These are phyloP conservation scores for Stellera chamaejasme DNA, from an alignment of 345 rosid species.

Conservation along the genomic window DNA sequence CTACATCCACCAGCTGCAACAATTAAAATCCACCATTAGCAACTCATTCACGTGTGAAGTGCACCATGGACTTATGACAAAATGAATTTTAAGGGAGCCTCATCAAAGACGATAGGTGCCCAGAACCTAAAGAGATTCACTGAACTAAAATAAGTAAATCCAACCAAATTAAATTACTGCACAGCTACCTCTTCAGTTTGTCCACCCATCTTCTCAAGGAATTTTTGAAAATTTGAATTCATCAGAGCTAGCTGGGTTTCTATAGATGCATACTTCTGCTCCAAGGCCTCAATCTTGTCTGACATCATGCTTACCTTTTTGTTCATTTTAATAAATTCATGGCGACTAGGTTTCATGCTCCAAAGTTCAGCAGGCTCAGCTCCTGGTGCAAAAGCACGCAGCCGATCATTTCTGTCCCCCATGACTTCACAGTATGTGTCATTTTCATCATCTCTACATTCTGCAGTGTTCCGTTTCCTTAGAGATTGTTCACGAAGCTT, in stretches of 20 bases:
- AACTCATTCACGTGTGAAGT: no score
- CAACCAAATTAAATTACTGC: no score
- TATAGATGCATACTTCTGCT: slow-evolving; percentile 21
- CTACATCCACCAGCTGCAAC: no score
- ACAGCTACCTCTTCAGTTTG: no score
- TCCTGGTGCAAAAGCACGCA: slow-evolving; percentile 20
- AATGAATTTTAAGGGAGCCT: no score
- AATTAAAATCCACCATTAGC: no score
- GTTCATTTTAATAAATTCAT: slow-evolving; percentile 9
- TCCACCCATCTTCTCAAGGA: slow-evolving; percentile 21
- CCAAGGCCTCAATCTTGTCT: slow-evolving; percentile 30
- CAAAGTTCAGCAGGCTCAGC: slow-evolving; percentile 15
- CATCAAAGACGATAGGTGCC: no score
- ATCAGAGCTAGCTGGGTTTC: slow-evolving; percentile 28
- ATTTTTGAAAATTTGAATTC: slow-evolving; percentile 24
- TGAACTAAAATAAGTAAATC: no score
- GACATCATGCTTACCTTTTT: slow-evolving; percentile 22
- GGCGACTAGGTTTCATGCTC: slow-evolving; percentile 14
- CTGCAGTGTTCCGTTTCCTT: slow-evolving; percentile 11
- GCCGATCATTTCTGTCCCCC: slow-evolving; percentile 14
- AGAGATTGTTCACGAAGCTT: slow-evolving; percentile 20
- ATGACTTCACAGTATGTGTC: slow-evolving; percentile 26
- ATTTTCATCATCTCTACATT: slow-evolving; percentile 12
- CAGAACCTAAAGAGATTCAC: no score
- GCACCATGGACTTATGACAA: no score